phyloP scores from a whole-genome alignment of 768 basidiomycete species.

The Dentipellis fragilis region DNA sequence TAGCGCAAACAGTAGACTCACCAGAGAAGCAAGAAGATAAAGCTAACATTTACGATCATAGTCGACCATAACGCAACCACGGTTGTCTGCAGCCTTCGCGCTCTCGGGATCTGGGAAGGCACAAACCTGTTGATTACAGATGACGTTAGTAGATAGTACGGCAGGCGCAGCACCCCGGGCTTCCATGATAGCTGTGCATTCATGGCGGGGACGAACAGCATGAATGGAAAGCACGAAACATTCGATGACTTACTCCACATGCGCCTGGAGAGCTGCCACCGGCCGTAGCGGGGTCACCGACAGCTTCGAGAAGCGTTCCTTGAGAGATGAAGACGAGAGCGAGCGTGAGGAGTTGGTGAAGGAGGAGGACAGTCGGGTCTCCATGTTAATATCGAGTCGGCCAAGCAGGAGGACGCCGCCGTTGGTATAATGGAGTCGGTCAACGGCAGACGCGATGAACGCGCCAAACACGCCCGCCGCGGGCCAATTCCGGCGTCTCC shows the following conservation, averaged over 20 bases:
- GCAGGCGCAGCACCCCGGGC: not conserved
- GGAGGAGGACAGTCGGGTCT: slow-evolving; percentile 18
- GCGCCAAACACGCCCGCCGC: not conserved
- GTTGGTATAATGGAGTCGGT: not conserved
- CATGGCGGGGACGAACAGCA: not conserved
- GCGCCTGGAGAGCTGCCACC: slow-evolving; percentile 58
- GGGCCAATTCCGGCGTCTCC: not conserved
- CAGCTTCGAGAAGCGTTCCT: slow-evolving; percentile 42
- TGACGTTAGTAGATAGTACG: not conserved
- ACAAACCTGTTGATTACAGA: slow-evolving; percentile 48
- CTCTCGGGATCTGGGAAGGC: slow-evolving; percentile 77
- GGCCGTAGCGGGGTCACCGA: slow-evolving; percentile 48
- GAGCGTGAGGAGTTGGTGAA: slow-evolving; percentile 33
- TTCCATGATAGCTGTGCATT: not conserved
- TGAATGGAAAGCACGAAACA: slow-evolving; percentile 4
- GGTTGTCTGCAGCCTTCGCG: slow-evolving; percentile 80
- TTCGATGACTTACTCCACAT: slow-evolving; percentile 51
- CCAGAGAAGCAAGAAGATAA: slow-evolving; percentile 75
- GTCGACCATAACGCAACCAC: slow-evolving; percentile 84
- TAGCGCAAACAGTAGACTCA: slow-evolving; percentile 28
- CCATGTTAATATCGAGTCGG: slow-evolving; percentile 20
- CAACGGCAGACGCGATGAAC: not conserved
- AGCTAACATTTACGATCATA: slow-evolving; percentile 57
- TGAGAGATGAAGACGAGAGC: slow-evolving; percentile 53
- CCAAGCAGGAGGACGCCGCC: not conserved